Base-by-base conservation (phyloP, 805 yeast genomes). In the Metschnikowia peoriensis region DNA sequence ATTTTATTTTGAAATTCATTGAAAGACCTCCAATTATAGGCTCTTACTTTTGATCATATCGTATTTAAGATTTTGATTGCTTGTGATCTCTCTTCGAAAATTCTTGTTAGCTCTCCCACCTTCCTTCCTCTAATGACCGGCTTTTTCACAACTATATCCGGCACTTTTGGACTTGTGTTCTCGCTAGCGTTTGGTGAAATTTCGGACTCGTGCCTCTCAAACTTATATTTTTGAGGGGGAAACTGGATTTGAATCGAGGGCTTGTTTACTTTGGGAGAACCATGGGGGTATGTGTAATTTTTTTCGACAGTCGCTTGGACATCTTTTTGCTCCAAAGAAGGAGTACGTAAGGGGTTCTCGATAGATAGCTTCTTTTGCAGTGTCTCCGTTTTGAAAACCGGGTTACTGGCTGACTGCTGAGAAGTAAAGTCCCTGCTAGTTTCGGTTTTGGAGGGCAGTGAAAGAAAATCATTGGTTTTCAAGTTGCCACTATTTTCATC, bases 91-190 rank as follows among this genome's bases (percentile, higher is more conserved):
- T 85, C 88, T 61, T 85, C 91, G 57, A 81, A 85, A 39, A 85
- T 66, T 52, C 76, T 78, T 1, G 89, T 86, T 53, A 85, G 69
- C 61, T 80, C 84, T 11, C 83, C 80, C 1, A 85, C 89, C 65
- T 81, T 82, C 48, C 80, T 73, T 11, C 83, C 84, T 15, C 84
- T 64, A 11, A 79, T 72, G 7, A 81, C 81, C 6, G 78, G 78
- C 50, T 66, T 67, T 44, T 65, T 67, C 7, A 50, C 52, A 11
- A 41, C 41, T 4, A 37, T 45, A 22, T 22, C 22, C 22, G 22
- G 22, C 22, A 22, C 22, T 32, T 32, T 32, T 32, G 35, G 35
- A 10, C 14, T 32, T 32, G 35, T 32, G 35, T 10, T 12, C 10
- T 32, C 12, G 6, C 35, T 32, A 32, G 35, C 10, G 4, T 6